Evolutionary conservation across 2,329 filamentous ascomycete species (phyloP).

Genomic region (Ophiocordyceps sinensis): DNA sequence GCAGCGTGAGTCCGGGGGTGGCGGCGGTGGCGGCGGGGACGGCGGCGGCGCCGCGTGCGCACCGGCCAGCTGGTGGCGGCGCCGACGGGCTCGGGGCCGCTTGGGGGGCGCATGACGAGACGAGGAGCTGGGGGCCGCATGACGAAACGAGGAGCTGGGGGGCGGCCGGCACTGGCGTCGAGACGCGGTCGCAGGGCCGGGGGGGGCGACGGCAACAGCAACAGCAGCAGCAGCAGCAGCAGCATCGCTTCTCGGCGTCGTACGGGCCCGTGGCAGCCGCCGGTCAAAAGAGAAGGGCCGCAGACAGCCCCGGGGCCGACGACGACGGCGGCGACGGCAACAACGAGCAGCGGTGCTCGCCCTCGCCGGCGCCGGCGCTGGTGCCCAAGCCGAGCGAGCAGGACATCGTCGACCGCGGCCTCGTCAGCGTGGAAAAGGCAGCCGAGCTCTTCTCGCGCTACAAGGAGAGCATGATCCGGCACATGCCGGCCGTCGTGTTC

Average conservation of each 20-base stretch:
- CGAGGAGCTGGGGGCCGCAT: too few species aligned
- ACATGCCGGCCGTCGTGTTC: conserved; percentile 50
- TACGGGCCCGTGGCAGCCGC: background rate
- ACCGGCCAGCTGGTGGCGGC: background rate
- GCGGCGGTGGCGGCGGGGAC: too few species aligned
- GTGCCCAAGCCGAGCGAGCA: background rate
- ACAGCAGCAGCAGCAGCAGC: background rate
- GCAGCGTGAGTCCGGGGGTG: background rate
- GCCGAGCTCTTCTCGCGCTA: conserved; percentile 42
- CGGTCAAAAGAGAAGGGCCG: background rate
- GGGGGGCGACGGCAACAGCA: too few species aligned
- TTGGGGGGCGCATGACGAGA: background rate
- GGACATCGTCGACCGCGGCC: conserved; percentile 43
- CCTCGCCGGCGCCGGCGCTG: background rate
- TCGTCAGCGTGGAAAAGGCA: conserved; percentile 42
- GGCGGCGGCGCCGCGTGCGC: background rate
- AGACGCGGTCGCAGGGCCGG: too few species aligned
- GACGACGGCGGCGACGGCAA: background rate
- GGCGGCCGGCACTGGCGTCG: too few species aligned
- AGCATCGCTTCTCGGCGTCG: background rate
- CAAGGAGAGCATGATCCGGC: conserved; percentile 41
- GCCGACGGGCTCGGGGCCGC: too few species aligned
- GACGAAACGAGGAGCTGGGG: too few species aligned
- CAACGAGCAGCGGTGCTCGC: conserved; percentile 9
- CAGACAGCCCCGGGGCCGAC: background rate